A percentile compares a stretch with the other conserved stretches of the same genome.
Conservation (phyloP, 2,329 filamentous ascomycete species). For the Fusarium illudens region DNA sequence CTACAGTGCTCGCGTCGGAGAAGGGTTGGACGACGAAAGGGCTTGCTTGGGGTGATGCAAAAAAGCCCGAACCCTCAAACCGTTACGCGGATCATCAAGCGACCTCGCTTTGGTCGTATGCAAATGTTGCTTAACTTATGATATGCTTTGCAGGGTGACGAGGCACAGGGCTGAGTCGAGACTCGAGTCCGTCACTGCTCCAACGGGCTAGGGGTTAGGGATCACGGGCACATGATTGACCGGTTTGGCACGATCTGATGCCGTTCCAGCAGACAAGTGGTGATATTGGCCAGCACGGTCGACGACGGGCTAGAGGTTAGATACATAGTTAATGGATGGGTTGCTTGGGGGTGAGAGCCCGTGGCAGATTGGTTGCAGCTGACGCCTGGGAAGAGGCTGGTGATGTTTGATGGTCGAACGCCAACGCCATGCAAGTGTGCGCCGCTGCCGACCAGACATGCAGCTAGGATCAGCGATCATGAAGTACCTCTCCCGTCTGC, state of each 20-base stretch:
- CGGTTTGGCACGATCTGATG: constrained; percentile 11
- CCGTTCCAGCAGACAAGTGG: constrained; percentile 1
- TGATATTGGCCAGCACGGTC: constrained; percentile 8
- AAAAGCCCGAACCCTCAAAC: constrained; percentile 14
- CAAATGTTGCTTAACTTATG: neutral
- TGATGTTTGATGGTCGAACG: constrained; percentile 4
- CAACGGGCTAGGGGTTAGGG: neutral
- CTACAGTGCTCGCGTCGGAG: constrained; percentile 11
- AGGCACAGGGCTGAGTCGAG: constrained; percentile 26
- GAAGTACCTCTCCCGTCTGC: constrained; percentile 3
- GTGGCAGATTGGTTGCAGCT: constrained; percentile 5
- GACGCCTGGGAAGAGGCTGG: constrained; percentile 4
- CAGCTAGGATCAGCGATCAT: constrained; percentile 14
- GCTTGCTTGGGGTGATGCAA: constrained; percentile 21
- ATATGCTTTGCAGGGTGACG: neutral
- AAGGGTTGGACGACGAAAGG: neutral
- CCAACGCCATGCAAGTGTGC: constrained; percentile 13
- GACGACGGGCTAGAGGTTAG: neutral
- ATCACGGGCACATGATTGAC: constrained; percentile 11
- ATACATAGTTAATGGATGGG: constrained; percentile 4
- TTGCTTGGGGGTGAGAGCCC: neutral
- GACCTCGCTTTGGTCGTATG: neutral
- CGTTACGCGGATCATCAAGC: constrained; percentile 20
- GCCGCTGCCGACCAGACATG: constrained; percentile 17
- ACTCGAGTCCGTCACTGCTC: neutral